phyloP scores from a whole-genome alignment of 495 filamentous ascomycete genomes.

The Hypoxylon subgilvum region DNA sequence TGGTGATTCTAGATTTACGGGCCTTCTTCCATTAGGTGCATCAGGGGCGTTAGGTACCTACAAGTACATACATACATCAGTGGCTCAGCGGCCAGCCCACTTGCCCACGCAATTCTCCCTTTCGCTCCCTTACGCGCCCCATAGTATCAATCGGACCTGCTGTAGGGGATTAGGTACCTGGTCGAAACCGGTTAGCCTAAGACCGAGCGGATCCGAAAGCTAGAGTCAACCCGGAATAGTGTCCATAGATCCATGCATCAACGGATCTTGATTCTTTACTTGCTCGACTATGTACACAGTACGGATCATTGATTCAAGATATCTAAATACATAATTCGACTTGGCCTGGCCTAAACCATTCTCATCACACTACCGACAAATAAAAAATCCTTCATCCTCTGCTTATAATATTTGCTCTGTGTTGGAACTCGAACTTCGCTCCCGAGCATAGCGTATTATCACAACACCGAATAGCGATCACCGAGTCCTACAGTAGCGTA shows the following conservation, averaged over 20 bases:
- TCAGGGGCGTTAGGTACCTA: no score
- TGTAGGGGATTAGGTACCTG: conserved; percentile 11
- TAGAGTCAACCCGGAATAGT: no score
- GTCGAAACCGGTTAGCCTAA: conserved; percentile 4
- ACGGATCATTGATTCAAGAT: no score
- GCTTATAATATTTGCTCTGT: not conserved
- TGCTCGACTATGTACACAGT: no score
- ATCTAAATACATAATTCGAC: no score
- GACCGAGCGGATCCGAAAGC: not conserved
- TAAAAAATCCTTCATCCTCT: no score
- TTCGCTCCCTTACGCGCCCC: conserved; percentile 23
- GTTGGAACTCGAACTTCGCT: not conserved
- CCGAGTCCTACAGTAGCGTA: conserved; percentile 28
- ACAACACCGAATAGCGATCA: conserved; percentile 6
- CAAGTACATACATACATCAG: not conserved
- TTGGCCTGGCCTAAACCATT: no score
- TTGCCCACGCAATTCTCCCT: conserved; percentile 3
- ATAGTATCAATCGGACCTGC: conserved; percentile 24
- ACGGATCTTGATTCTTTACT: no score
- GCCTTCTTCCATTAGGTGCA: not conserved
- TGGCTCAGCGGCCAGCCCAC: conserved; percentile 9
- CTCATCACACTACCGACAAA: no score
- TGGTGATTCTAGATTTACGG: conserved; percentile 16
- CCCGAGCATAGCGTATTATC: conserved; percentile 14
- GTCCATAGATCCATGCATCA: no score